These are phyloP conservation scores for Nicotiana obtusifolia DNA, from an alignment of 257 asterid genomes.

Conservation along the genomic window DNA sequence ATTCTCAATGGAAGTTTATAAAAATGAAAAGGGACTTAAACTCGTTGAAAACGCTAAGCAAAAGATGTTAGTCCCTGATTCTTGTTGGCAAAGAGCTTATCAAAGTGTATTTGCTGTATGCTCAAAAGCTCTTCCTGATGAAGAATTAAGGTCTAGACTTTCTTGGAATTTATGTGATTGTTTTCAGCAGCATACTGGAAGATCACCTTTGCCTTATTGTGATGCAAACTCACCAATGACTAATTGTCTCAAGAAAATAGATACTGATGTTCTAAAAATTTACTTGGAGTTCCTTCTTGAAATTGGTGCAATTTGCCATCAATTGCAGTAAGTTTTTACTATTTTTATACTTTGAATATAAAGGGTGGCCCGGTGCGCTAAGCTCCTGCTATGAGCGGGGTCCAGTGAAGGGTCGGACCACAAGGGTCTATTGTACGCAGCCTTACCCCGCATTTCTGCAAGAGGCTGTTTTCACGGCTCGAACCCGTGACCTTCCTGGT, in stretches of 20 bases:
- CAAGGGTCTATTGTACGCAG: too few species aligned
- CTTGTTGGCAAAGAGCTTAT: conserved; percentile 71
- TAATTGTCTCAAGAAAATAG: conserved; percentile 44
- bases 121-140: conserved; percentile 51
- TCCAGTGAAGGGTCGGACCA: too few species aligned
- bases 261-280: conserved; percentile 35
- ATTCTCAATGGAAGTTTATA: conserved; percentile 51
- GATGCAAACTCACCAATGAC: conserved; percentile 34
- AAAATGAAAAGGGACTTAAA: conserved; percentile 42
- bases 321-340: conserved; percentile 51
- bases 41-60: conserved; percentile 43
- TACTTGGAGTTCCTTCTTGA: conserved; percentile 65
- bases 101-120: conserved; percentile 50
- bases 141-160: conserved; percentile 60
- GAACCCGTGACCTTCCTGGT: too few species aligned
- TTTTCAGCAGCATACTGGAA: conserved; percentile 65
- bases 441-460: too few species aligned
- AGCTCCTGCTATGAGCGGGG: too few species aligned
- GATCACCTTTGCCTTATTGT: conserved; percentile 55
- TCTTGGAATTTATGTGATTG: conserved; percentile 88
- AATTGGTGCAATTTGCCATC: conserved; percentile 77
- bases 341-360: background rate
- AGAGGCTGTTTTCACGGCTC: too few species aligned
- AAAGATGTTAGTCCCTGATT: conserved; percentile 38
- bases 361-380: too few species aligned